Base-by-base conservation (phyloP, 2,329 filamentous ascomycete species). In the Didymella pinodella region DNA sequence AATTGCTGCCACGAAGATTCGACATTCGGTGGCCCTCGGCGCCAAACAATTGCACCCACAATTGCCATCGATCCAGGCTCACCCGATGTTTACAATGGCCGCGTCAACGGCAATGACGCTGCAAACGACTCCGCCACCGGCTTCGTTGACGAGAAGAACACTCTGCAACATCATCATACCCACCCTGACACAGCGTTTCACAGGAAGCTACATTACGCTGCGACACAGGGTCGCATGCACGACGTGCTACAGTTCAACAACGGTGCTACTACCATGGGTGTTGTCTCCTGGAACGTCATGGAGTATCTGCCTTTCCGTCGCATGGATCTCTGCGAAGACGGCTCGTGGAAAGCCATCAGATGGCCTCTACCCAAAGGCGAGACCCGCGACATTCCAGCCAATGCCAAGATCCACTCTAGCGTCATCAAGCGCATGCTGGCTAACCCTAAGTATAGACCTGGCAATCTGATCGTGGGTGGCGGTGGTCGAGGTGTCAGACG, bases 351-450 rank as follows among this genome's bases (percentile, higher is more conserved):
- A 74, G 88, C 90, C 0, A 94, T 95, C 65, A 83, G 87, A 8
- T 94, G 91, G 90, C 91, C 91, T 0, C 78, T 94, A 2, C 91
- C 91, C 0, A 85, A 88, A 29, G 92, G 91, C 10, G 91, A 94
- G 76, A 86, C 89, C 0, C 85, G 91, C 16, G 91, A 95, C 68
- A 88, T 95, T 1, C 91, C 91, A 0, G 76, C 85, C 8, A 82
- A 88, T 53, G 90, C 88, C 0, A 82, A 87, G 22, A 85, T 95
- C 2, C 91, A 95, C 67, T 85, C 87, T 41, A 91, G 88, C 22
- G 91, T 92, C 0, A 87, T 95, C 57, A 85, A 86, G 18, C 84
- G 91, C 7, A 89, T 95, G 87, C 75, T 86, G 46, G 75, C 79
- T 7, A 84, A 93, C 59, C 72, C 81, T 1, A 79, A 67, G 0